A percentile compares a stretch with the other conserved stretches of the same genome.
These are phyloP conservation scores for Tetrapyrgos nigripes DNA, from an alignment of 1,284 basidiomycete species.

Conservation along the genomic window DNA sequence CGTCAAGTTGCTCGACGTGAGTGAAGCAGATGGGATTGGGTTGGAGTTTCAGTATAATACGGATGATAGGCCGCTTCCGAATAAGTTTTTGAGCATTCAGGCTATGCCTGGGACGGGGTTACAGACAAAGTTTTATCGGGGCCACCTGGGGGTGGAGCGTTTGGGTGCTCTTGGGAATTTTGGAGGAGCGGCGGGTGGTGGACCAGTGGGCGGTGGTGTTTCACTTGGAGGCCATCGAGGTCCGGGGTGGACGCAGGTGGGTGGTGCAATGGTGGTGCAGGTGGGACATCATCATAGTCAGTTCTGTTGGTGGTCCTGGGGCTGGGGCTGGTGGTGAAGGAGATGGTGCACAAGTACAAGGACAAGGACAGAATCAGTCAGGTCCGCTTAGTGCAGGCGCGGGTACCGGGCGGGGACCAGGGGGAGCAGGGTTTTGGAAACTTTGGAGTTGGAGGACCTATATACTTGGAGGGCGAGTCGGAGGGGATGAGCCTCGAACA, in stretches of 20 bases:
- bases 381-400: conserved; percentile 30
- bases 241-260: not conserved
- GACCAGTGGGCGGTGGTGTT: conserved; percentile 30
- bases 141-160: not conserved
- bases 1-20: conserved; percentile 82
- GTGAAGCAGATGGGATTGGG: conserved; percentile 80
- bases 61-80: conserved; percentile 77
- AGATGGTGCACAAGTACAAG: not conserved
- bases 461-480: conserved; percentile 12
- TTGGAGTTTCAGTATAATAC: conserved; percentile 90
- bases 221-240: not conserved
- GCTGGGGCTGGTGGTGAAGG: not conserved
- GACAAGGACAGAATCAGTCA: conserved; percentile 32
- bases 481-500: too few species aligned
- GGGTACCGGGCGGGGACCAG: not conserved
- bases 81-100: conserved; percentile 83
- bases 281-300: conserved; percentile 11
- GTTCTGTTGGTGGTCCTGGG: conserved; percentile 14
- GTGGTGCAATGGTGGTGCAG: not conserved
- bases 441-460: conserved; percentile 48
- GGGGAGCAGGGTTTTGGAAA: conserved; percentile 48
- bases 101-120: conserved; percentile 68
- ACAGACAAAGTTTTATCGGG: conserved; percentile 63
- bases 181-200: not conserved
- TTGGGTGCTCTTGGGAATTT: not conserved